Conservation (phyloP, 352 stramenopile species). For the Peronosclerospora sorghi region DNA sequence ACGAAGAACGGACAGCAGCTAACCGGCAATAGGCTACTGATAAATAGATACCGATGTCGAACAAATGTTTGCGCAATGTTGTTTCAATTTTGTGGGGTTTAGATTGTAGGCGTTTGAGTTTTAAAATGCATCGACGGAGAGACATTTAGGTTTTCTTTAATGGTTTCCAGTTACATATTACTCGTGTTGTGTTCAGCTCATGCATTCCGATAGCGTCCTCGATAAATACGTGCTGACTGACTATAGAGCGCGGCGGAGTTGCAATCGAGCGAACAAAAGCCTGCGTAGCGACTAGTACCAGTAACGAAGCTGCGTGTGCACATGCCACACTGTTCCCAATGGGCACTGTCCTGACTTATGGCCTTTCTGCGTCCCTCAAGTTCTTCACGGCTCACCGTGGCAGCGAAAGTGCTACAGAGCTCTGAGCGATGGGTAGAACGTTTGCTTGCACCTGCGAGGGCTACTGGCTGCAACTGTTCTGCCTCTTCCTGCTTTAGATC, state of each 20-base stretch:
- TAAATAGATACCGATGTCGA: background rate
- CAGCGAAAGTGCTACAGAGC: conserved; percentile 52
- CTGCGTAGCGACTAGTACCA: conserved; percentile 35
- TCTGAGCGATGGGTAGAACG: conserved; percentile 34
- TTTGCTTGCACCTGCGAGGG: conserved; percentile 57
- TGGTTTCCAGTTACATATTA: conserved; percentile 9
- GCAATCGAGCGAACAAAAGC: conserved; percentile 70
- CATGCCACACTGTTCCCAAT: conserved; percentile 40
- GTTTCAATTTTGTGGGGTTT: conserved; percentile 10
- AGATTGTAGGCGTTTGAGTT: background rate
- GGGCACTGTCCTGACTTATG: conserved; percentile 31
- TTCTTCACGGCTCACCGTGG: conserved; percentile 31
- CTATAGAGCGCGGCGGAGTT: conserved; percentile 57
- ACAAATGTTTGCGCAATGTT: conserved; percentile 1
- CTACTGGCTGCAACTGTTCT: conserved; percentile 44
- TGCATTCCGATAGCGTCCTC: conserved; percentile 22
- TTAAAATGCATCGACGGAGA: conserved; percentile 4
- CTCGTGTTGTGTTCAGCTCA: conserved; percentile 6
- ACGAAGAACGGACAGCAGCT: conserved; percentile 14
- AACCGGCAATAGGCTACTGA: conserved; percentile 4
- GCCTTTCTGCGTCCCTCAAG: conserved; percentile 35
- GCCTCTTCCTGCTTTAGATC: conserved; percentile 48
- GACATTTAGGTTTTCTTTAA: conserved; percentile 3
- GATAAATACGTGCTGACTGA: conserved; percentile 19
- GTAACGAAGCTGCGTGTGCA: conserved; percentile 51